Evolutionary conservation across 2,329 filamentous ascomycete species (phyloP).

Genomic region (Cladosporium phlei): DNA sequence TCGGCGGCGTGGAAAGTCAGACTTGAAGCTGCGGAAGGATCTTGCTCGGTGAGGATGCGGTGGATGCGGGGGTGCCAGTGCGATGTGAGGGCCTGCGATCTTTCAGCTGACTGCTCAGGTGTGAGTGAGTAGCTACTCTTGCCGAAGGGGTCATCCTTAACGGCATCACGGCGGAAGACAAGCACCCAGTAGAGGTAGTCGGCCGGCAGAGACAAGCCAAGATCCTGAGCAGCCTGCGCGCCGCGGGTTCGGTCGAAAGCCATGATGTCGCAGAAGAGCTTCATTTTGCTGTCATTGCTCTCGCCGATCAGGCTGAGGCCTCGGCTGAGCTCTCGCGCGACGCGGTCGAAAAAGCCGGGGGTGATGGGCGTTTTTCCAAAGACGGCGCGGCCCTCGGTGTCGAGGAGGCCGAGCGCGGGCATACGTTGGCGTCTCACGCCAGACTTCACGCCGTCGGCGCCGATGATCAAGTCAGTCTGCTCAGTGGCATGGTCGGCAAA

Average conservation of each 20-base stretch:
- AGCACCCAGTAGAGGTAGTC: constrained; percentile 20
- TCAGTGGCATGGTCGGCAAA: constrained; percentile 18
- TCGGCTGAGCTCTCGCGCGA: constrained; percentile 10
- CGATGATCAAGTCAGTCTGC: constrained; percentile 19
- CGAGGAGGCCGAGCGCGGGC: constrained; percentile 17
- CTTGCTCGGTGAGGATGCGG: constrained; percentile 16
- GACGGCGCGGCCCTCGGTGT: constrained; percentile 20
- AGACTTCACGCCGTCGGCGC: constrained; percentile 24
- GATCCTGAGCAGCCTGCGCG: neutral
- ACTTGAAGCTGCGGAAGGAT: constrained; percentile 30
- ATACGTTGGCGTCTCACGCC: constrained; percentile 20
- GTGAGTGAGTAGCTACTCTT: neutral
- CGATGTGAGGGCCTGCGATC: constrained; percentile 12
- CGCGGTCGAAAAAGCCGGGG: constrained; percentile 11
- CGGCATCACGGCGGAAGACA: constrained; percentile 11
- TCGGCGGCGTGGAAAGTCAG: constrained; percentile 30
- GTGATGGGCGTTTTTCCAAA: constrained; percentile 25
- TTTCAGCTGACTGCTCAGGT: constrained; percentile 11
- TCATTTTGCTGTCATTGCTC: constrained; percentile 1
- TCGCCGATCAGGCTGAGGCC: neutral
- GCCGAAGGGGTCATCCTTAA: neutral
- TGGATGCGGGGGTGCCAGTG: constrained; percentile 15
- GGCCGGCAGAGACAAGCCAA: constrained; percentile 11
- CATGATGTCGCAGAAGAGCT: constrained; percentile 15
- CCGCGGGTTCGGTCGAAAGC: constrained; percentile 12